Conservation (phyloP, 1,139 yeast species). For the Lodderomyces theae region DNA sequence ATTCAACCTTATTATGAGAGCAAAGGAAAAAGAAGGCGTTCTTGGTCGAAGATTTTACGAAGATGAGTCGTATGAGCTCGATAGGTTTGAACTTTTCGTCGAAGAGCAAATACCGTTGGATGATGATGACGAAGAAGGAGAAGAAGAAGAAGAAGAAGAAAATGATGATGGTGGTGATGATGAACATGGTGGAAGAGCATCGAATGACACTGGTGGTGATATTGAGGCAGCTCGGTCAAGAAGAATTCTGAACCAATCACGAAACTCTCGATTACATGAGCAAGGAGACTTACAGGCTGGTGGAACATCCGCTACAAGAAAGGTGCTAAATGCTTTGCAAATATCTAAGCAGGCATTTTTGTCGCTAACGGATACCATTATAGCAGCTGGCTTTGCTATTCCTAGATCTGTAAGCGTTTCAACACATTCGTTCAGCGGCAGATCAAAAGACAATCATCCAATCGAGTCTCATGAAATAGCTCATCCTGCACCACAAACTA, state of each 20-base stretch:
- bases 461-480: slow-evolving; percentile 9
- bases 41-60: slow-evolving; percentile 77
- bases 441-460: not conserved
- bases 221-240: not conserved
- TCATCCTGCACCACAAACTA: not conserved
- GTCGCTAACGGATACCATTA: slow-evolving; percentile 51
- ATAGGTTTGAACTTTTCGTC: slow-evolving; percentile 42
- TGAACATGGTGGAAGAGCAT: too few species aligned
- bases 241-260: not conserved
- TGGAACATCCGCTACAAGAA: slow-evolving; percentile 1
- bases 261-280: too few species aligned
- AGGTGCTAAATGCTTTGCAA: slow-evolving; percentile 18
- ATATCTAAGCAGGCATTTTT: slow-evolving; percentile 38
- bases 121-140: slow-evolving; percentile 12
- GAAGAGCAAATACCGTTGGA: slow-evolving; percentile 26
- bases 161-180: too few species aligned
- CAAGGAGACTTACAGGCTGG: not conserved
- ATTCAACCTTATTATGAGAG: slow-evolving; percentile 56
- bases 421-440: slow-evolving; percentile 18
- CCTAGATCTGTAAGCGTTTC: slow-evolving; percentile 51
- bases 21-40: slow-evolving; percentile 74
- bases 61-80: slow-evolving; percentile 54
- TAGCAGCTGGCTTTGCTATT: slow-evolving; percentile 61
- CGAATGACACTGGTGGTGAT: slow-evolving; percentile 5
- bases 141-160: too few species aligned